Evolutionary conservation across 495 filamentous ascomycete genomes (phyloP).

Genomic region (Acidomyces sp.): DNA sequence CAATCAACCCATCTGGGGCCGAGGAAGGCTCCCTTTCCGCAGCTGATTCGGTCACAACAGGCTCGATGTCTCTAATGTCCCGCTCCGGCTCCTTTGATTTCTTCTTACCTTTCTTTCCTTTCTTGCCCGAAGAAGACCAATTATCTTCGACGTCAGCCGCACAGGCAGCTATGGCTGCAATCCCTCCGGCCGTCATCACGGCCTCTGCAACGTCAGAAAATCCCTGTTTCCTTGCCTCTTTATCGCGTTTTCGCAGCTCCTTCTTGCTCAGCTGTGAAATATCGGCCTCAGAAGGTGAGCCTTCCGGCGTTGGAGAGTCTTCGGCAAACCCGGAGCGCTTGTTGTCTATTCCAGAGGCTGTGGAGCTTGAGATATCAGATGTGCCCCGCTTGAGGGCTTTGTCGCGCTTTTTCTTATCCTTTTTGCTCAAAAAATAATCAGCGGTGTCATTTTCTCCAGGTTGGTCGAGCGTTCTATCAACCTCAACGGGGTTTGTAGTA

Average conservation of each 20-base stretch:
- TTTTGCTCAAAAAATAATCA: conserved; percentile 1
- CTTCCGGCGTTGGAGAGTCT: conserved; percentile 2
- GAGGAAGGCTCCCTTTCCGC: background rate
- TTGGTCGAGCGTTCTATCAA: no score
- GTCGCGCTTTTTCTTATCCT: conserved; percentile 14
- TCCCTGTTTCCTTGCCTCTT: conserved; percentile 13
- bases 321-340: no score
- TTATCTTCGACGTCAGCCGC: background rate
- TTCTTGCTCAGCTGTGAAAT: conserved; percentile 18
- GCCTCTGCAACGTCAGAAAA: conserved; percentile 14
- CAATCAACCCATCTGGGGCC: background rate
- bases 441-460: conserved; percentile 1
- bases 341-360: no score
- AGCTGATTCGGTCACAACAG: no score
- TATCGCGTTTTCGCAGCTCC: conserved; percentile 18
- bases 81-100: conserved; percentile 8
- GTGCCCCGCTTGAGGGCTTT: conserved; percentile 9
- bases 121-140: conserved; percentile 5
- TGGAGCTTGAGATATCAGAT: conserved; percentile 4
- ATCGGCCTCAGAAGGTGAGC: conserved; percentile 11
- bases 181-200: conserved; percentile 5
- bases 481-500: no score
- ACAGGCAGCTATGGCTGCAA: conserved; percentile 8
- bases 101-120: conserved; percentile 19
- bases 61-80: conserved; percentile 11